Conservation (phyloP, 176 grass and related monocot species). For the Miscanthus lutarioriparius region DNA sequence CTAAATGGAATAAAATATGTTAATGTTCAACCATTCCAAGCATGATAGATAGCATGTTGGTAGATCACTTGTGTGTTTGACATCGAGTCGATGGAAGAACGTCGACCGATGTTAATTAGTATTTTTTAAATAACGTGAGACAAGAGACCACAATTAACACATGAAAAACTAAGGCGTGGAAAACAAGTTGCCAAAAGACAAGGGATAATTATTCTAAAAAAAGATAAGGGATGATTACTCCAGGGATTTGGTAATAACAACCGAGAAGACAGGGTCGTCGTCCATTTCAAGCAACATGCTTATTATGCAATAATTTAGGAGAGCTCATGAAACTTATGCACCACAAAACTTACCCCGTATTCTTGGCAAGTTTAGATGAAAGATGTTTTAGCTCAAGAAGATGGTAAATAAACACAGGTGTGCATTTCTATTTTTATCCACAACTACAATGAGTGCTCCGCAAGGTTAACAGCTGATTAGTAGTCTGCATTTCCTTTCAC, state of each 20-base stretch:
- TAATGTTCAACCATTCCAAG: not conserved
- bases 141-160: not conserved
- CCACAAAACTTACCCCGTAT: not conserved
- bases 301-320: too few species aligned
- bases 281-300: too few species aligned
- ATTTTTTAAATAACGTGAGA: not conserved
- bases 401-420: not conserved
- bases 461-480: too few species aligned
- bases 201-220: too few species aligned
- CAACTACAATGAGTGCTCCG: not conserved
- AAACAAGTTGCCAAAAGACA: too few species aligned
- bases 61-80: not conserved
- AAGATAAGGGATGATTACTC: too few species aligned
- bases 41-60: not conserved
- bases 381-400: not conserved
- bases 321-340: too few species aligned
- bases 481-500: too few species aligned
- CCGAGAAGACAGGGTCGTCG: not conserved
- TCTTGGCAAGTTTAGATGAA: not conserved
- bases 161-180: not conserved
- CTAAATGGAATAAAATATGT: not conserved
- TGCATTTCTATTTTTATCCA: not conserved
- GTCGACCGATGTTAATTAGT: not conserved
- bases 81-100: not conserved
- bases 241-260: not conserved